These are phyloP conservation scores for Solanum clarkiae DNA, from an alignment of 257 asterid genomes.

Conservation along the genomic window DNA sequence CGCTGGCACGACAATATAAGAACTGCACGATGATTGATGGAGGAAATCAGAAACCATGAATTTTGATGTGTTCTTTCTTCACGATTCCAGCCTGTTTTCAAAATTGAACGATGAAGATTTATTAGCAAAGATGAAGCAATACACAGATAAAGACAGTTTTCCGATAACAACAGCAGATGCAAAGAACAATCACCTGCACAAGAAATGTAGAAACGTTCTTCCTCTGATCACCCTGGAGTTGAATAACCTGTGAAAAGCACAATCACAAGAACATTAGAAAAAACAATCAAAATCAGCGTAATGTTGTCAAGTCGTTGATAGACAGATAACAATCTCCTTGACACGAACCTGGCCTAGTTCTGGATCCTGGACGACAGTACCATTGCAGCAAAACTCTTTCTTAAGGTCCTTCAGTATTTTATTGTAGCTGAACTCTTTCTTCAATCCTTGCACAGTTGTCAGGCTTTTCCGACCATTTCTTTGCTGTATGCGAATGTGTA, in stretches of 20 bases:
- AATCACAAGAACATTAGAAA: too few species aligned
- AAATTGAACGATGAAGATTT: background rate
- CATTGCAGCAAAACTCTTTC: constrained; percentile 65
- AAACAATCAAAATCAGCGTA: background rate
- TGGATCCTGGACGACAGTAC: constrained; percentile 68
- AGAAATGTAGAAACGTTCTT: constrained; percentile 17
- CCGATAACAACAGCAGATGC: background rate
- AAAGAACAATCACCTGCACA: constrained; percentile 4
- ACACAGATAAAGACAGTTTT: background rate
- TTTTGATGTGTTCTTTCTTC: background rate
- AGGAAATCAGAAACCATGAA: background rate
- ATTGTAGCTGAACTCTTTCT: constrained; percentile 59
- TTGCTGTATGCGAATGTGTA: constrained; percentile 55
- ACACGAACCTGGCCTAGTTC: constrained; percentile 55
- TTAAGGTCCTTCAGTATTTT: constrained; percentile 65
- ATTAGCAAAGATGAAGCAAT: background rate
- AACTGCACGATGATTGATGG: background rate
- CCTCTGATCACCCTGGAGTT: constrained; percentile 18
- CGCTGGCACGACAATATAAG: background rate
- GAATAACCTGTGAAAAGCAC: constrained; percentile 2
- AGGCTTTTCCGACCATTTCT: constrained; percentile 68
- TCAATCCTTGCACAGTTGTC: constrained; percentile 66
- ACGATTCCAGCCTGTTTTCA: background rate
- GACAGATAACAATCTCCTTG: background rate
- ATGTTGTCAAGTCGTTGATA: background rate